phyloP scores from a whole-genome alignment of 202 grass and related monocot species.

The Dendrocalamus latiflorus region DNA sequence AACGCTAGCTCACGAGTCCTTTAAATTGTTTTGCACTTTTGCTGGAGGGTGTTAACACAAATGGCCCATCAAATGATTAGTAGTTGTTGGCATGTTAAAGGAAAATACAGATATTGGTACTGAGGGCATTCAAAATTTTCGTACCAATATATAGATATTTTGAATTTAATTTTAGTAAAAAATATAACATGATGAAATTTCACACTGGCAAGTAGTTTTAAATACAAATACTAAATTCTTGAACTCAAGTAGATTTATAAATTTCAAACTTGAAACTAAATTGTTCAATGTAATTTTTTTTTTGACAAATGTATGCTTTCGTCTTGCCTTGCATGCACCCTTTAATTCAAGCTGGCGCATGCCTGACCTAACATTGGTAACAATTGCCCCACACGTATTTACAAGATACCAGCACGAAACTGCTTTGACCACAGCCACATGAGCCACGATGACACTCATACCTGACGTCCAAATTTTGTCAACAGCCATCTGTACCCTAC shows the following conservation, averaged over 20 bases:
- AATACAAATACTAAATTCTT: background rate
- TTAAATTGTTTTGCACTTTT: slow-evolving; percentile 9
- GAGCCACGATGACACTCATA: background rate
- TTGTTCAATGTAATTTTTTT: background rate
- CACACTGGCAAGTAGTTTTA: background rate
- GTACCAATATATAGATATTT: background rate
- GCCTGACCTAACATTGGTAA: slow-evolving; percentile 33
- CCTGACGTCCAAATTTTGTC: background rate
- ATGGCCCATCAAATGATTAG: background rate
- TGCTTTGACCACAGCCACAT: slow-evolving; percentile 9
- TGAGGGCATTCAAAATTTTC: background rate
- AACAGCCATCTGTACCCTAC: background rate
- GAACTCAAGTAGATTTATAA: background rate
- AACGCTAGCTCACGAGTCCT: slow-evolving; percentile 29
- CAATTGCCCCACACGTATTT: slow-evolving; percentile 8
- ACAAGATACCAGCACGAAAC: background rate
- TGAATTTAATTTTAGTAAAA: background rate
- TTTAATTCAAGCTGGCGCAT: slow-evolving; percentile 40
- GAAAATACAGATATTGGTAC: background rate
- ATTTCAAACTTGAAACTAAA: background rate
- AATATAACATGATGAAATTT: background rate
- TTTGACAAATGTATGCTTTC: background rate
- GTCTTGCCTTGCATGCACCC: background rate
- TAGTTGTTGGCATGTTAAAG: background rate
- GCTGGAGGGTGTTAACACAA: slow-evolving; percentile 4